Evolutionary conservation across 2,329 filamentous ascomycete species (phyloP).

Genomic region (Monilinia fructicola): DNA sequence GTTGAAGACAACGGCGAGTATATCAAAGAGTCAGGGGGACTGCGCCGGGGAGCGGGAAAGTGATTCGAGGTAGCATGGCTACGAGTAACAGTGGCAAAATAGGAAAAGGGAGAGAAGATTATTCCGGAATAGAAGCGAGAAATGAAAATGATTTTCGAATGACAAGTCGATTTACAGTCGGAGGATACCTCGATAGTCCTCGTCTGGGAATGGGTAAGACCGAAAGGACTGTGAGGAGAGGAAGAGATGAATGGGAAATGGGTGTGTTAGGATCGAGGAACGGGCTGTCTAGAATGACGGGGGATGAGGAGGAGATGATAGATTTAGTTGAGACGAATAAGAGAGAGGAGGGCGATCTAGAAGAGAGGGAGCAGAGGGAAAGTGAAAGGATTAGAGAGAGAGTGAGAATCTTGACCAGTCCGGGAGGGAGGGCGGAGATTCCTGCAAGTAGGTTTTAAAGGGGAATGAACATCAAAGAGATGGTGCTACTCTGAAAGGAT

Average conservation of each 20-base stretch:
- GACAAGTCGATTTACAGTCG: neutral
- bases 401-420: too few species aligned
- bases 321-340: neutral
- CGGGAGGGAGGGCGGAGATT: neutral
- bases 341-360: neutral
- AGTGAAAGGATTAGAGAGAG: neutral
- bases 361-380: too few species aligned
- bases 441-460: neutral
- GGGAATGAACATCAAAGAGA: neutral
- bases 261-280: neutral
- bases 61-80: neutral
- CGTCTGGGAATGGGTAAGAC: neutral
- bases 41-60: neutral
- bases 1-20: neutral
- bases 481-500: neutral
- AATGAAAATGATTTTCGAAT: neutral
- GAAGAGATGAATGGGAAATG: constrained; percentile 3
- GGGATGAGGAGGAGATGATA: neutral
- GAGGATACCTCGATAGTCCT: neutral
- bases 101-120: neutral
- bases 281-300: neutral
- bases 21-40: neutral
- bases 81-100: too few species aligned
- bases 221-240: neutral
- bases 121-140: neutral